Percentiles rank a stretch among this genome's conserved stretches.
Conservation (phyloP, 2,329 filamentous ascomycete species). For the Pseudogymnoascus verrucosus region DNA sequence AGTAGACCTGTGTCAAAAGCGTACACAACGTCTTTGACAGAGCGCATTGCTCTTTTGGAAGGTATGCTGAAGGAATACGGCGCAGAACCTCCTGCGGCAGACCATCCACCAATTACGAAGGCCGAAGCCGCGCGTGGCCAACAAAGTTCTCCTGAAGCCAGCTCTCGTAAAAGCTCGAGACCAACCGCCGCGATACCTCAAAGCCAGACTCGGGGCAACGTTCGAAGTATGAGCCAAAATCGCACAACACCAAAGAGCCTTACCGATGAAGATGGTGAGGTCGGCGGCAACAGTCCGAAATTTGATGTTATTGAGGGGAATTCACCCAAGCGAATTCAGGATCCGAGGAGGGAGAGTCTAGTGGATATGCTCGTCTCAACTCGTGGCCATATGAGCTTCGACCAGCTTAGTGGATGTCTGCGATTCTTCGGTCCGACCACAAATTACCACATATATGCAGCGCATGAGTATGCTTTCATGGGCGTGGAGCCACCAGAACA, state of each 20-base stretch:
- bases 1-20: slow-evolving; percentile 48
- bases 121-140: slow-evolving; percentile 29
- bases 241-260: slow-evolving; percentile 16
- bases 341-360: slow-evolving; percentile 38
- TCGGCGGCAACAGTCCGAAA: slow-evolving; percentile 4
- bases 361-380: slow-evolving; percentile 42
- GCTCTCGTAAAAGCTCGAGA: neutral
- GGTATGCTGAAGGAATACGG: slow-evolving; percentile 43
- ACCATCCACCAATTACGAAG: slow-evolving; percentile 45
- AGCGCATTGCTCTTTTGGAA: slow-evolving; percentile 44
- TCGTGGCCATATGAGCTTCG: slow-evolving; percentile 42
- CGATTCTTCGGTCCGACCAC: slow-evolving; percentile 47
- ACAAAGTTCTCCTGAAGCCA: slow-evolving; percentile 18
- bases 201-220: too few species aligned
- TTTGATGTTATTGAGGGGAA: slow-evolving; percentile 9
- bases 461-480: slow-evolving; percentile 28
- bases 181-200: slow-evolving; percentile 1
- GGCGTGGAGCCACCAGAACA: slow-evolving; percentile 38
- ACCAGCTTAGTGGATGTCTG: slow-evolving; percentile 41
- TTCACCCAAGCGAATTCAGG: slow-evolving; percentile 25
- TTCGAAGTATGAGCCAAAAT: neutral
- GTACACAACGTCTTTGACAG: slow-evolving; percentile 50
- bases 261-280: slow-evolving; percentile 16
- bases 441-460: slow-evolving; percentile 44
- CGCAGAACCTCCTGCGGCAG: slow-evolving; percentile 40